phyloP scores from a whole-genome alignment of 208 protist genomes.

The Acanthamoeba quina region DNA sequence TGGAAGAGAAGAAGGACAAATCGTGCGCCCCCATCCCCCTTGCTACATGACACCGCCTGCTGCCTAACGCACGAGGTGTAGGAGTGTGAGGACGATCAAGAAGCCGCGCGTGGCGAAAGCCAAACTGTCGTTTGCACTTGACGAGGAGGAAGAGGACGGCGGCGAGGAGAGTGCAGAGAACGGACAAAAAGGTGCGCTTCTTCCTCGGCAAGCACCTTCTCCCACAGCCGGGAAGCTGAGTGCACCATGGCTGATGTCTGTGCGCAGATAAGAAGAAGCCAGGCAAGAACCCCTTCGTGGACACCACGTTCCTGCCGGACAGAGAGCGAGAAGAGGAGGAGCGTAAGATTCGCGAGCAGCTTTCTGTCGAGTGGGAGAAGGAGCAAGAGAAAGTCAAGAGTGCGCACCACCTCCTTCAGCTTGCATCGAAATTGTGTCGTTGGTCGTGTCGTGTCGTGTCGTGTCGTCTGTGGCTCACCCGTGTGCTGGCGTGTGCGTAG shows the following conservation, averaged over 20 bases:
- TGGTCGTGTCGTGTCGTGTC: background rate
- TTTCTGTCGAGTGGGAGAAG: constrained; percentile 86
- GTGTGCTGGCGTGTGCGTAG: constrained; percentile 3
- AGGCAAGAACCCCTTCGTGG: constrained; percentile 85
- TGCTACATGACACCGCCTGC: no score
- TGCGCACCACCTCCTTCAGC: constrained; percentile 15
- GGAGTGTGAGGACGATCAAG: background rate
- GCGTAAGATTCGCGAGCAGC: constrained; percentile 79
- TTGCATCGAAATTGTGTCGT: no score
- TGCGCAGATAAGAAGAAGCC: constrained; percentile 46
- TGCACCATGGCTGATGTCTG: background rate
- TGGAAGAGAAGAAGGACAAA: constrained; percentile 58
- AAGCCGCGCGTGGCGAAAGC: constrained; percentile 39
- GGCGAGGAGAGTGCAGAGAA: background rate
- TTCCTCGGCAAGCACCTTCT: no score
- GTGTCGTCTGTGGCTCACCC: background rate
- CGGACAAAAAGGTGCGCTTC: no score
- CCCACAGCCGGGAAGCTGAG: background rate
- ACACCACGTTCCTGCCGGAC: constrained; percentile 92
- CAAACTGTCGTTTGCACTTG: constrained; percentile 80
- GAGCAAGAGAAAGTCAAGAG: constrained; percentile 90
- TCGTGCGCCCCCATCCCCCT: background rate
- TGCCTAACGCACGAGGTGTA: background rate
- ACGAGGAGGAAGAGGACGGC: constrained; percentile 73
- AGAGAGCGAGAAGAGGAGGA: constrained; percentile 87